phyloP scores from a whole-genome alignment of 1,284 basidiomycete species.

The Fomes fomentarius region DNA sequence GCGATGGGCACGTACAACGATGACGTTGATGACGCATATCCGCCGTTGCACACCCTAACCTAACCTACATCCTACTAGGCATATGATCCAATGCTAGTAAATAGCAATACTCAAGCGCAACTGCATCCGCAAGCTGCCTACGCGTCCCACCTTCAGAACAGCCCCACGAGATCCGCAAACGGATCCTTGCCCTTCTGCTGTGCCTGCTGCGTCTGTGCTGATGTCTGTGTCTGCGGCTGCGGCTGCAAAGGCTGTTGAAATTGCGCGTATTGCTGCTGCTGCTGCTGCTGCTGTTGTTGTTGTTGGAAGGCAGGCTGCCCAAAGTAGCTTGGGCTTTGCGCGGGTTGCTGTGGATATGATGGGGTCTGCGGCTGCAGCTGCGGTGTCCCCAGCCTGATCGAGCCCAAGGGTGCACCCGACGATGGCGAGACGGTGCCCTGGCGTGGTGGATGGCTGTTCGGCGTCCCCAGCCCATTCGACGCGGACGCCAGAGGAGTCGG shows the following conservation, averaged over 20 bases:
- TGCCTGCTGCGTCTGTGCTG: slow-evolving; percentile 18
- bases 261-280: slow-evolving; percentile 13
- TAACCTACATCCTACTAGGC: background rate
- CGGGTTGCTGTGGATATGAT: slow-evolving; percentile 9
- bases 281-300: slow-evolving; percentile 14
- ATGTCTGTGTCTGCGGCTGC: slow-evolving; percentile 20
- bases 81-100: background rate
- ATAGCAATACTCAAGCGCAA: slow-evolving; percentile 14
- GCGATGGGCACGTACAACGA: no score
- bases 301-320: slow-evolving; percentile 18
- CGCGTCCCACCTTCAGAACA: slow-evolving; percentile 65
- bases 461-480: background rate
- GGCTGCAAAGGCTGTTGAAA: slow-evolving; percentile 25
- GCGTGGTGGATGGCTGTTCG: slow-evolving; percentile 10
- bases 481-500: slow-evolving; percentile 7
- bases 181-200: slow-evolving; percentile 68
- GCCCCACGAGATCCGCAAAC: slow-evolving; percentile 76
- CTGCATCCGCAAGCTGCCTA: background rate
- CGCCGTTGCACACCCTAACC: no score
- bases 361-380: slow-evolving; percentile 23
- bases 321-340: slow-evolving; percentile 21
- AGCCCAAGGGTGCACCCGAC: slow-evolving; percentile 21
- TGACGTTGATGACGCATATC: no score
- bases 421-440: slow-evolving; percentile 24
- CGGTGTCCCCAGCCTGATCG: slow-evolving; percentile 35